Base-by-base conservation (phyloP, 192 early-diverging fungal species). In the Linnemannia exigua region DNA sequence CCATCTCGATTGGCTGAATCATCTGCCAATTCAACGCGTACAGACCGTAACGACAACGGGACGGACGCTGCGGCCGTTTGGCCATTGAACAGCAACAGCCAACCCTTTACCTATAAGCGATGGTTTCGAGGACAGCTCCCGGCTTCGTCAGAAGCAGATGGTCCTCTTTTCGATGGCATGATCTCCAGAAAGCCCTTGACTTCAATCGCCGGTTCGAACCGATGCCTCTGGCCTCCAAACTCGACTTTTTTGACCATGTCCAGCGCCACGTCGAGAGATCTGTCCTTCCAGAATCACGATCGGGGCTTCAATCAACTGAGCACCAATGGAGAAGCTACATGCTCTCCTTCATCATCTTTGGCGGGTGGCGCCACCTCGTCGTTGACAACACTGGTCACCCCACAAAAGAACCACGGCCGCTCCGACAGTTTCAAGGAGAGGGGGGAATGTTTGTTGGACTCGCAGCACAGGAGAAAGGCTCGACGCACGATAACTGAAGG, bases 211-310 rank as follows among this genome's bases (percentile, higher is more conserved):
- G 79, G 79, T 31, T 80, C 70, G 33, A 86, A 71, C 47, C 77
- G 84, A n/a, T 80, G 79, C 44, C 75, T 86, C 5, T 86, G 84
- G 84, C 84, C 84, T n/a, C 74, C 78, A 51, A 52, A 86, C 38
- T 80, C 75, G 20, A 80, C 78, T 2, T 80, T 79, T 38, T 69
- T 79, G 67, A 80, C 84, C n/a, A 77, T 80, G 74, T 72, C 78
- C 15, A 77, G 61, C 12, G 58, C 25, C 28, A 70, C 63, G n/a
- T 47, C 50, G 28, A 71, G 52, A 50, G 80, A 82, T 14, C 33
- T 37, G 5, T 54, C 75, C 16, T 72, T 36, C 20, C 73, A 75
- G 36, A 48, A 69, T 36, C 37, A 69, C 11, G 58, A 63, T 37
- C n/a, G 38, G 50, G 67, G 58, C 41, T 73, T 67, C 72, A 35